phyloP scores from a whole-genome alignment of 2,329 filamentous ascomycete species.

The Aphanocladium album region DNA sequence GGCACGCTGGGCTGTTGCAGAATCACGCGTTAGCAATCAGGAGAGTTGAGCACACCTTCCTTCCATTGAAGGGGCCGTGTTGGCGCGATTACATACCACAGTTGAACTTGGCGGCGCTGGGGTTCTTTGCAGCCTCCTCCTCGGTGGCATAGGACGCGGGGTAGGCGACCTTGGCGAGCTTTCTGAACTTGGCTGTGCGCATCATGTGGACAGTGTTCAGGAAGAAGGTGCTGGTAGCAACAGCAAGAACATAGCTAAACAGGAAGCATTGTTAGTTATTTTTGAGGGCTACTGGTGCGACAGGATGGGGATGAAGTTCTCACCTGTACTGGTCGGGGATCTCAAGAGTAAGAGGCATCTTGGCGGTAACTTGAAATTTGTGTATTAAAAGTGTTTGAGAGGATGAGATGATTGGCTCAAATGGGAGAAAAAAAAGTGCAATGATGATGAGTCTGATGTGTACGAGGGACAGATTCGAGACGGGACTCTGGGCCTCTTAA shows the following conservation, averaged over 20 bases:
- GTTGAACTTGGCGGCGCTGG: constrained; percentile 55
- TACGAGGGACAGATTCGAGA: neutral
- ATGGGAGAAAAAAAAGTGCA: neutral
- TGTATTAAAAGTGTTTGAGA: neutral
- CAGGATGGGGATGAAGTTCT: constrained; percentile 17
- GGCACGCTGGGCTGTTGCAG: neutral
- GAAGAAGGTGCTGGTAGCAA: constrained; percentile 52
- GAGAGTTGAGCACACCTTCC: too few relatives aligned
- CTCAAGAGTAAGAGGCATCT: constrained; percentile 39
- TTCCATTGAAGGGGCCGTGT: neutral
- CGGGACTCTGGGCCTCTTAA: neutral
- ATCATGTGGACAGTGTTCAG: constrained; percentile 49
- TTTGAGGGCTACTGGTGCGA: neutral
- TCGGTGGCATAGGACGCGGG: constrained; percentile 52
- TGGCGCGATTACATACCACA: constrained; percentile 41
- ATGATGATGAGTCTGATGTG: neutral
- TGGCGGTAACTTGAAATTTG: constrained; percentile 17
- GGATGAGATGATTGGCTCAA: neutral
- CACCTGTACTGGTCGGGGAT: constrained; percentile 49
- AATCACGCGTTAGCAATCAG: neutral
- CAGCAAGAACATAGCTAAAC: constrained; percentile 55
- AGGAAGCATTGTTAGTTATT: neutral
- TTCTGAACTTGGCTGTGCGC: constrained; percentile 46
- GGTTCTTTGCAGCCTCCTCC: constrained; percentile 50
- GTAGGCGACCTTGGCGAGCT: constrained; percentile 48